A percentile compares a stretch with the other conserved stretches of the same genome.
Conservation (phyloP, 176 grass and related monocot genomes). For the Oropetium thomaeum region DNA sequence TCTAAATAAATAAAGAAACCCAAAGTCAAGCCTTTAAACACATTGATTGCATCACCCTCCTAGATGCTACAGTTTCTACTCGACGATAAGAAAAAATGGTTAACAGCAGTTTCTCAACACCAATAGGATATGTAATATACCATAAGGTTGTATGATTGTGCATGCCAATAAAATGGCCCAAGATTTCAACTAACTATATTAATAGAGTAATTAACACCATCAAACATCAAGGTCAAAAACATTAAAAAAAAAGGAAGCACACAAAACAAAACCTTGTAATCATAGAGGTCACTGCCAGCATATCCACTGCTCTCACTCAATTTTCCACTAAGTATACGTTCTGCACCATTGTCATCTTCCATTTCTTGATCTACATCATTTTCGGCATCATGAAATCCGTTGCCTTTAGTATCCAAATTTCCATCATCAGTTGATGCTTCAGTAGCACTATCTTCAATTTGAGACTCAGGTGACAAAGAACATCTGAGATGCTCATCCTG, state of each 20-base stretch:
- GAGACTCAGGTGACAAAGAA: constrained; percentile 73
- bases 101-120: not conserved
- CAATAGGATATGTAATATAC: not conserved
- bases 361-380: constrained; percentile 87
- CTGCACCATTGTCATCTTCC: constrained; percentile 64
- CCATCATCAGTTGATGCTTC: constrained; percentile 83
- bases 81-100: constrained; percentile 5
- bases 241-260: constrained; percentile 15
- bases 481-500: constrained; percentile 76
- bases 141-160: not conserved
- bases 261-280: constrained; percentile 72
- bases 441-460: constrained; percentile 82
- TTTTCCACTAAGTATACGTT: constrained; percentile 91
- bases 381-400: constrained; percentile 94
- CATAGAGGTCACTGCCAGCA: constrained; percentile 91
- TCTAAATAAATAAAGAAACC: not conserved
- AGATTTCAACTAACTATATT: not conserved
- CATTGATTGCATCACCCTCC: not conserved
- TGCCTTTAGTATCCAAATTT: constrained; percentile 61
- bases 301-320: constrained; percentile 97
- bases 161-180: not conserved
- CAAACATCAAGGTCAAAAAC: not conserved
- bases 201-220: not conserved
- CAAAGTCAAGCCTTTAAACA: constrained; percentile 7
- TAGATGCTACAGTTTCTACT: not conserved